Evolutionary conservation across 768 basidiomycete species (phyloP).

Genomic region (Kwoniella bestiolae): DNA sequence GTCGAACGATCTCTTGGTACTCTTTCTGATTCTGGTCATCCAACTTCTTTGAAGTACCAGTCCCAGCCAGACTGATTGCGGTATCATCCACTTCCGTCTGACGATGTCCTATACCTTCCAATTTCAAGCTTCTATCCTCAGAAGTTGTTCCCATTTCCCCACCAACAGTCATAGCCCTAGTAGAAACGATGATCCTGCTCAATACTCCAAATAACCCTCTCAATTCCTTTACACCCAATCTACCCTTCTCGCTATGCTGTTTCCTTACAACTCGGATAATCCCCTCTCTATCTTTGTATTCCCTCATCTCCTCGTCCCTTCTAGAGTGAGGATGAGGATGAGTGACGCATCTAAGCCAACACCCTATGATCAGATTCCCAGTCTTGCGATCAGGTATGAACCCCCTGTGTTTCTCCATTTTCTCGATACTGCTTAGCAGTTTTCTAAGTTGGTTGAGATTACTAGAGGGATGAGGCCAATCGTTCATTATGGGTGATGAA

Average conservation of each 20-base stretch:
- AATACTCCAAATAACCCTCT: slow-evolving; percentile 70
- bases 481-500: background rate
- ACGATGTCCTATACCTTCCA: no score
- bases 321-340: background rate
- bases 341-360: slow-evolving; percentile 63
- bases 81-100: background rate
- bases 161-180: background rate
- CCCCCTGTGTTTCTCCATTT: slow-evolving; percentile 54
- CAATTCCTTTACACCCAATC: slow-evolving; percentile 60
- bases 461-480: slow-evolving; percentile 4
- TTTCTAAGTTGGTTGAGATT: slow-evolving; percentile 30
- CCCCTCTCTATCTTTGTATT: slow-evolving; percentile 4
- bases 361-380: slow-evolving; percentile 70
- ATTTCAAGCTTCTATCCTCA: no score
- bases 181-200: slow-evolving; percentile 61
- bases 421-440: slow-evolving; percentile 61
- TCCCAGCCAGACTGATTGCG: background rate
- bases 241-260: slow-evolving; percentile 35
- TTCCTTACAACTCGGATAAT: slow-evolving; percentile 10
- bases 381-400: slow-evolving; percentile 73
- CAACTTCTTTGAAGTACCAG: background rate
- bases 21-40: slow-evolving; percentile 2
- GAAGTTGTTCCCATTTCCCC: no score
- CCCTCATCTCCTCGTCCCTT: background rate
- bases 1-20: slow-evolving; percentile 64